Base-by-base conservation (phyloP, 1,284 basidiomycete species). In the Malassezia vespertilionis region DNA sequence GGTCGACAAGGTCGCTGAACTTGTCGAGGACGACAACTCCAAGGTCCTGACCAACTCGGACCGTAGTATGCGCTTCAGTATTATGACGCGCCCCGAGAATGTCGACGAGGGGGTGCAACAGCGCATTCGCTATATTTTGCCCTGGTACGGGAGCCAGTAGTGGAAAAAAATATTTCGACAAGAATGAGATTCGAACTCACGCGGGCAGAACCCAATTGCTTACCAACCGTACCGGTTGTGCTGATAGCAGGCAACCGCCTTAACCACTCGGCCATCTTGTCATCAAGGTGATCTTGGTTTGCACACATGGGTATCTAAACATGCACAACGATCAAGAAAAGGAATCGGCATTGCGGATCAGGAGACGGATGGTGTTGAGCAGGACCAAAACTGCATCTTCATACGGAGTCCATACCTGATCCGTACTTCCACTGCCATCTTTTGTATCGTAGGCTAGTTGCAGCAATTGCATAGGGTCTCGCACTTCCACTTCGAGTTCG, bases 41-140 rank as follows among this genome's bases (percentile, higher is more conserved):
- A 26, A 45, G n/a, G 49, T 54, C 20, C 41, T 61, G 17, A 56
- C 46, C 46, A 33, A 15, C 0, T 54, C 57, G 42, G 46, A 58
- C 36, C 58, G 56, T 28, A 56, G 54, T 34, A 69, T 68, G 65
- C 40, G 42, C 33, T 61, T 57, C 36, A 57, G 49, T 45, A 84
- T 91, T 71, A 84, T 93, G 79, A 87, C 87, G 14, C 75, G 77
- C 31, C 75, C 77, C 5, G 76, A 75, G 43, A 70, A 77, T 46
- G 80, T 82, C 71, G 78, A 79, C 28, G 75, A 76, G 14, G 80
- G 80, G 56, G 81, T 86, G 55, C 75, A 78, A 58, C 71, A 79
- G 71, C 90, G 84, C 72, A 74, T 91, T 40, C 75, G 79, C 11
- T 93, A 76, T 72, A 76, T 95, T 59, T 75, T 93, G 14, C 61